A percentile compares a stretch with the other conserved stretches of the same genome.
Evolutionary conservation across 2,329 filamentous ascomycete species (phyloP).

Genomic region (Botrytis hyacinthi): DNA sequence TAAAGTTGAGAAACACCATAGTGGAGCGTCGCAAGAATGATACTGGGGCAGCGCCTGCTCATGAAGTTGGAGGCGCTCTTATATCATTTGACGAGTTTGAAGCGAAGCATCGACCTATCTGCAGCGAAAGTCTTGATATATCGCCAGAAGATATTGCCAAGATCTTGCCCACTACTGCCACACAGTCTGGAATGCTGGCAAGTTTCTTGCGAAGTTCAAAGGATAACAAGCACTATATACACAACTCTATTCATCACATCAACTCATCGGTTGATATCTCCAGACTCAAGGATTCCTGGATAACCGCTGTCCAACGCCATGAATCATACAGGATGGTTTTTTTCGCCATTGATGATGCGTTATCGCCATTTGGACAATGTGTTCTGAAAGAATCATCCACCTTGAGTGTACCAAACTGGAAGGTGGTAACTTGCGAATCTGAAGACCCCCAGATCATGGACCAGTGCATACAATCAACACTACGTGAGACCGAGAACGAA

Average conservation of each 20-base stretch:
- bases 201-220: constrained; percentile 8
- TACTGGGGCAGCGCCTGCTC: not conserved
- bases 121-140: not conserved
- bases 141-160: not conserved
- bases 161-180: constrained; percentile 9
- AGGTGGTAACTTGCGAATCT: not conserved
- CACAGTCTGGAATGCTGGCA: constrained; percentile 15
- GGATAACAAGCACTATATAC: constrained; percentile 1
- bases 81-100: not conserved
- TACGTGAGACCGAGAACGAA: not conserved
- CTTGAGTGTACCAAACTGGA: not conserved
- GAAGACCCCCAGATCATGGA: not conserved
- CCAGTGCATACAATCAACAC: not conserved
- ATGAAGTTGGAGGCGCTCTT: not conserved
- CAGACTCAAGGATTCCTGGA: constrained; percentile 2
- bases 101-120: not conserved
- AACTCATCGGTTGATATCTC: not conserved
- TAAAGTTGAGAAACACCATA: not conserved
- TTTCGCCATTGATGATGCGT: not conserved
- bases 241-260: constrained; percentile 12
- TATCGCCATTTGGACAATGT: constrained; percentile 13
- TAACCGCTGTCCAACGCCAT: not conserved
- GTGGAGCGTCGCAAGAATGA: not conserved
- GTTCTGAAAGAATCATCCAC: not conserved
- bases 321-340: constrained; percentile 10